These are phyloP conservation scores for Hymenoscyphus scutula DNA, from an alignment of 2,329 filamentous ascomycete species.

Conservation along the genomic window DNA sequence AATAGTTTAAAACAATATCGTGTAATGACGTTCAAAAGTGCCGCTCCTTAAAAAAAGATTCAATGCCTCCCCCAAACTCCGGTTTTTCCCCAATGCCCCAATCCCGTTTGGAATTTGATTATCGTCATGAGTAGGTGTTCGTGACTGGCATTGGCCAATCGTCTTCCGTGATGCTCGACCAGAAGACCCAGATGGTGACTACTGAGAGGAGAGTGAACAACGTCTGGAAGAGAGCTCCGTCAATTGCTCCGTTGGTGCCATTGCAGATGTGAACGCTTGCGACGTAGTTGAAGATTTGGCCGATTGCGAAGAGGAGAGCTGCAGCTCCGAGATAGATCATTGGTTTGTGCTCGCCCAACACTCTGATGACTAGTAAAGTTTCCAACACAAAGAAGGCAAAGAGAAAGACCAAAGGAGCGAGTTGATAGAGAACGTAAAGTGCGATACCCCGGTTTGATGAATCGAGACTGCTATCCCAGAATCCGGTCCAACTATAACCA, in stretches of 20 bases:
- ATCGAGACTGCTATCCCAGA: constrained; percentile 62
- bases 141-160: constrained; percentile 73
- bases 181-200: constrained; percentile 86
- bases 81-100: constrained; percentile 16
- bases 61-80: constrained; percentile 31
- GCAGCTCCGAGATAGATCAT: constrained; percentile 82
- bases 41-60: constrained; percentile 24
- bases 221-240: constrained; percentile 89
- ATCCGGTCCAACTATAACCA: constrained; percentile 78
- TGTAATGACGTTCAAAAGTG: constrained; percentile 26
- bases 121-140: constrained; percentile 33
- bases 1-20: constrained; percentile 32
- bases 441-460: constrained; percentile 72
- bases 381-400: constrained; percentile 84
- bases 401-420: constrained; percentile 85
- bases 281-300: constrained; percentile 95
- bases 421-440: constrained; percentile 91
- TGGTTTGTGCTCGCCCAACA: constrained; percentile 86
- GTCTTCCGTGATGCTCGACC: constrained; percentile 98
- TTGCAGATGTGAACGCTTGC: constrained; percentile 88
- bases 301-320: constrained; percentile 79
- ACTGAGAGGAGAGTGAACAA: constrained; percentile 87
- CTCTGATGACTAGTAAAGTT: constrained; percentile 74
- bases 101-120: constrained; percentile 17
- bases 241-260: constrained; percentile 79